Percentiles rank a stretch among this genome's conserved stretches.
These are phyloP conservation scores for Fusarium acutatum DNA, from an alignment of 2,329 filamentous ascomycete genomes.

Conservation along the genomic window DNA sequence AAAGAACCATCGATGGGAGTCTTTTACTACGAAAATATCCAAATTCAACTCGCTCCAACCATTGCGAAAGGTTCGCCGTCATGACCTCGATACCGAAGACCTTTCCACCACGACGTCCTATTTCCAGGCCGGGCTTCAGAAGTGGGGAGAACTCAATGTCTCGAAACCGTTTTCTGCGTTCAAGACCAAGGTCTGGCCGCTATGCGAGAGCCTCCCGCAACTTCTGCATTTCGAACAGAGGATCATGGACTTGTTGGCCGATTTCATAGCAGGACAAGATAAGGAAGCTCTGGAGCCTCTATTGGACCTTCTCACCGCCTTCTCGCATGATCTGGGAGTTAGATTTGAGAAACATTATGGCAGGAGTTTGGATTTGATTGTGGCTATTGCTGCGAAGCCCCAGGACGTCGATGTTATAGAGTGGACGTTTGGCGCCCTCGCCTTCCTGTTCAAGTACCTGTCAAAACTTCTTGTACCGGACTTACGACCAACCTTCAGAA, in stretches of 20 bases:
- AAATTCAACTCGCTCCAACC: slow-evolving; percentile 92
- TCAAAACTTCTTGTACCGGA: slow-evolving; percentile 87
- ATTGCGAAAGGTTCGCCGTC: slow-evolving; percentile 84
- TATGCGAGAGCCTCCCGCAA: slow-evolving; percentile 90
- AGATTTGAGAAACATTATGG: slow-evolving; percentile 91
- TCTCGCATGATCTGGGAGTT: slow-evolving; percentile 90
- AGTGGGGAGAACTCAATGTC: slow-evolving; percentile 92
- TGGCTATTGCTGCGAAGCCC: slow-evolving; percentile 79
- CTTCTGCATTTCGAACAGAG: slow-evolving; percentile 89
- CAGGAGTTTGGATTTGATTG: slow-evolving; percentile 76
- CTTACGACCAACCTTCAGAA: slow-evolving; percentile 81
- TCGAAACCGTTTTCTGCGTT: slow-evolving; percentile 83
- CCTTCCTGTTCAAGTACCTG: slow-evolving; percentile 97
- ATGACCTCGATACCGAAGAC: slow-evolving; percentile 83
- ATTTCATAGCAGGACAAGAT: slow-evolving; percentile 81
- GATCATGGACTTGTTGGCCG: slow-evolving; percentile 80
- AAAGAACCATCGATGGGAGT: slow-evolving; percentile 89
- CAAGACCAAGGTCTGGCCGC: slow-evolving; percentile 74
- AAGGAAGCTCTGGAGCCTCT: slow-evolving; percentile 85
- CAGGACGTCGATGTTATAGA: slow-evolving; percentile 90
- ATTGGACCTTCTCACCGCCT: slow-evolving; percentile 86
- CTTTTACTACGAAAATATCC: slow-evolving; percentile 88
- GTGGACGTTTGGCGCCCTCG: slow-evolving; percentile 94
- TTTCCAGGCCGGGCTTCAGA: slow-evolving; percentile 81
- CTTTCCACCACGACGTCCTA: slow-evolving; percentile 83